A percentile compares a stretch with the other conserved stretches of the same genome.
phyloP scores from a whole-genome alignment of 805 yeast species.

The Kuraishia molischiana region DNA sequence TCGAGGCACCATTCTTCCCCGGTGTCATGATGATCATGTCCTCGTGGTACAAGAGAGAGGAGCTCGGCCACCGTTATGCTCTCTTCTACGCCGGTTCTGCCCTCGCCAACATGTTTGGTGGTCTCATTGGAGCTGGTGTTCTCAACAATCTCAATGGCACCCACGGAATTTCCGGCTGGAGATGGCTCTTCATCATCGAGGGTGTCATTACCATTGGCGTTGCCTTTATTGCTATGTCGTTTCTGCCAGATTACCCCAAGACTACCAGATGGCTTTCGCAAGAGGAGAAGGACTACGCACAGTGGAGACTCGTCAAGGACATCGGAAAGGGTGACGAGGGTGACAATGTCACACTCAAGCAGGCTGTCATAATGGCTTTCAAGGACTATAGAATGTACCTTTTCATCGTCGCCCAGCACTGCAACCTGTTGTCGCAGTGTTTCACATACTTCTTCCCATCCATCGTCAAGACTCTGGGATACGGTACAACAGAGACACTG shows the following conservation, averaged over 20 bases:
- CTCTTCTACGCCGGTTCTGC: constrained; percentile 1
- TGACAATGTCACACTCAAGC: background rate
- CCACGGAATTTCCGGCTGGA: constrained; percentile 25
- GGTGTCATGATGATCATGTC: constrained; percentile 26
- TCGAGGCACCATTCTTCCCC: constrained; percentile 35
- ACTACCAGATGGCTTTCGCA: background rate
- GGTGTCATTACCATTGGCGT: constrained; percentile 28
- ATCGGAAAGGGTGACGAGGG: background rate
- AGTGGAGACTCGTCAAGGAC: background rate
- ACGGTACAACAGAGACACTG: constrained; percentile 36
- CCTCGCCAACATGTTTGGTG: constrained; percentile 1
- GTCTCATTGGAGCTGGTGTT: constrained; percentile 2
- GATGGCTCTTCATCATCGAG: constrained; percentile 43
- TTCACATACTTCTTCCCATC: constrained; percentile 44
- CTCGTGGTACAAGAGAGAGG: constrained; percentile 3
- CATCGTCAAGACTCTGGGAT: constrained; percentile 46
- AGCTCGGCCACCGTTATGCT: constrained; percentile 1
- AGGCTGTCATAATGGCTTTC: constrained; percentile 1
- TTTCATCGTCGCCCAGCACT: background rate
- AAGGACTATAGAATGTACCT: background rate
- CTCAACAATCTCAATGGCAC: background rate
- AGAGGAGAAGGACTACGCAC: background rate
- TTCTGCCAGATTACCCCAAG: constrained; percentile 22
- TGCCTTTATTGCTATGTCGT: constrained; percentile 18
- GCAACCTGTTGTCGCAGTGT: background rate